Evolutionary conservation across 768 basidiomycete genomes (phyloP).

Genomic region (Dioszegia crocea): DNA sequence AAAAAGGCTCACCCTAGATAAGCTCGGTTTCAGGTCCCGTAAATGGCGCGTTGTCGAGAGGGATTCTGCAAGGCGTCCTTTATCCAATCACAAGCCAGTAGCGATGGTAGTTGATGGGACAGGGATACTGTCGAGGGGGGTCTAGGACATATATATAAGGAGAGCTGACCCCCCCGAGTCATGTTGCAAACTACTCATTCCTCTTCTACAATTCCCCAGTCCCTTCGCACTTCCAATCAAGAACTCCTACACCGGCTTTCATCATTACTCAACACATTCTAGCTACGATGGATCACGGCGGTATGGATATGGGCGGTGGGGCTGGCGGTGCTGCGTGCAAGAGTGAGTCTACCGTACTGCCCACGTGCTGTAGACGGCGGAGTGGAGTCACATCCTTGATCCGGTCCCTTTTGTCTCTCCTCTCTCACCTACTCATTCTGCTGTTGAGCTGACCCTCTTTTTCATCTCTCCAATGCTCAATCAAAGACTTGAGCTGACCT

Average conservation of each 20-base stretch:
- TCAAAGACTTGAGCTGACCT: background rate
- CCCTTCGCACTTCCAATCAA: background rate
- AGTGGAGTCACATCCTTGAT: no score
- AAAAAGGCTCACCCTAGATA: background rate
- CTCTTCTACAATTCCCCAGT: no score
- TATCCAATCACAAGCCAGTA: background rate
- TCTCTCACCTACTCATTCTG: no score
- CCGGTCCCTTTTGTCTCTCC: no score
- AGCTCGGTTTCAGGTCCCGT: background rate
- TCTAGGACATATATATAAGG: background rate
- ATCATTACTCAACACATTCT: background rate
- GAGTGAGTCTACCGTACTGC: no score
- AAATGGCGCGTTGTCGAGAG: background rate
- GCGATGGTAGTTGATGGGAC: background rate
- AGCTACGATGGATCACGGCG: conserved; percentile 8
- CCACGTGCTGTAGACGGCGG: no score
- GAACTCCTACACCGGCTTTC: background rate
- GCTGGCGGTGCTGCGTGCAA: conserved; percentile 17
- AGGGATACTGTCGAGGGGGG: background rate
- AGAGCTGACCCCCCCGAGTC: background rate
- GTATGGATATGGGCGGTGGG: conserved; percentile 7
- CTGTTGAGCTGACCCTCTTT: no score
- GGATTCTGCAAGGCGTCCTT: background rate
- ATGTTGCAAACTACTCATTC: background rate
- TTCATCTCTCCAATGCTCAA: background rate